These are phyloP conservation scores for Forsythia suspensa DNA, from an alignment of 257 asterid species.

Conservation along the genomic window DNA sequence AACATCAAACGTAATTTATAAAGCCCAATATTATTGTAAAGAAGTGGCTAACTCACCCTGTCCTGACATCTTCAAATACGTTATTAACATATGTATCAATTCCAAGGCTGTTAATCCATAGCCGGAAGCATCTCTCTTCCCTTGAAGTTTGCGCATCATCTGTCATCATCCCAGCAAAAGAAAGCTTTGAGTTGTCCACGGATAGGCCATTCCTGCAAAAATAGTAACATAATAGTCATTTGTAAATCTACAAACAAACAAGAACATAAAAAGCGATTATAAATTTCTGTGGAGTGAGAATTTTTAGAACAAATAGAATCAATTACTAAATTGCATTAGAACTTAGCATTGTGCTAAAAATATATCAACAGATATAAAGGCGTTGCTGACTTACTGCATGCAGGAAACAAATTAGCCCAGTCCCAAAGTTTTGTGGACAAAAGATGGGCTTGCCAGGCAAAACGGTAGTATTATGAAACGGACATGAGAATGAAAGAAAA, in stretches of 20 bases:
- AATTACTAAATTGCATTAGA: neutral
- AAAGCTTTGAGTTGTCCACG: constrained; percentile 47
- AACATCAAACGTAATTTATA: constrained; percentile 14
- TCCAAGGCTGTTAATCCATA: constrained; percentile 97
- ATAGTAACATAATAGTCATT: neutral
- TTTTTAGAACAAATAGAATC: neutral
- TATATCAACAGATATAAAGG: too few relatives aligned
- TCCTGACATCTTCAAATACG: constrained; percentile 80
- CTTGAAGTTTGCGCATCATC: constrained; percentile 93
- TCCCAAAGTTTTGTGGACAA: neutral
- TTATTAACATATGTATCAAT: constrained; percentile 68
- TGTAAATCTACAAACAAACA: neutral
- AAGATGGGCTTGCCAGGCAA: too few relatives aligned
- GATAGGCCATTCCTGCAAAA: constrained; percentile 78
- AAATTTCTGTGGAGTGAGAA: neutral
- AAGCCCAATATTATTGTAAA: constrained; percentile 9
- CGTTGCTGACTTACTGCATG: neutral
- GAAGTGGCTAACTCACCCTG: constrained; percentile 54
- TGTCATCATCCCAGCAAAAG: constrained; percentile 85
- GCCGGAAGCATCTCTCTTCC: constrained; percentile 91
- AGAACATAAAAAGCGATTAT: neutral
- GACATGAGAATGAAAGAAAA: neutral
- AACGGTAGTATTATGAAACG: neutral
- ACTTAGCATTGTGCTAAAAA: too few relatives aligned
- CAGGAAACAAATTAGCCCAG: neutral